Evolutionary conservation across 371 early-diverging fungal genomes (phyloP), one percentile per base, ranked within the genome.

Genomic region (Catenaria anguillulae): DNA sequence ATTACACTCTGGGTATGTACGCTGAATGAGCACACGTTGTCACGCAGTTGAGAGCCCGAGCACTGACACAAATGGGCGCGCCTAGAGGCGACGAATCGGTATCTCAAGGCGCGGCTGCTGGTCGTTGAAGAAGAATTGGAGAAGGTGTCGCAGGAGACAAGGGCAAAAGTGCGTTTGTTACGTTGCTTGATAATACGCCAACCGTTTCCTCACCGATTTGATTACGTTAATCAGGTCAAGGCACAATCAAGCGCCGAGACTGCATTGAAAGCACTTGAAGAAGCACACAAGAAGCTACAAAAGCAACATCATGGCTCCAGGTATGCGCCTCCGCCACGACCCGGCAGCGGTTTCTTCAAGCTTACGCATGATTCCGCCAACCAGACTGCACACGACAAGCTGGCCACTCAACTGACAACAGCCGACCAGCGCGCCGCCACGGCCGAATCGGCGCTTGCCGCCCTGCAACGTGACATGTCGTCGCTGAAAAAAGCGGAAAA

Each of bases 51-150:
- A 8, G 65, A 43, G 2, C 45, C 4, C 21, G 45, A 10, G 45
- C 40, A 17, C 5, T 40, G 10, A 40, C 40, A 10, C 40, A 40
- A 40, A 10, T 0, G 24, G 6, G 19, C 17, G n/a, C 19, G 21
- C 48, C 15, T 50, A 65, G 75, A 75, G 56, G 69, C 75, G 19
- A 69, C 71, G 15, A 69, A 66, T 55, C 63, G 78, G n/a, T 68
- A 76, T 29, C 62, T 77, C 12, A 75, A 74, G 63, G 75, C 78
- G 21, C 75, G 73, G 45, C 61, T 77, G 31, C 65, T 63, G 8
- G 71, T 73, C 13, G 29, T 77, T 43, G 71, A 77, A 61, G 63
- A 73, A 52, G 77, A 77, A 40, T 62, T 77, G 56, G 71, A 68
- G 23, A 65, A 66, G 52, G 45, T 75, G 1, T 62, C 69, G 36